Evolutionary conservation across 2,329 filamentous ascomycete genomes (phyloP).

Genomic region (Colletotrichum sp.): DNA sequence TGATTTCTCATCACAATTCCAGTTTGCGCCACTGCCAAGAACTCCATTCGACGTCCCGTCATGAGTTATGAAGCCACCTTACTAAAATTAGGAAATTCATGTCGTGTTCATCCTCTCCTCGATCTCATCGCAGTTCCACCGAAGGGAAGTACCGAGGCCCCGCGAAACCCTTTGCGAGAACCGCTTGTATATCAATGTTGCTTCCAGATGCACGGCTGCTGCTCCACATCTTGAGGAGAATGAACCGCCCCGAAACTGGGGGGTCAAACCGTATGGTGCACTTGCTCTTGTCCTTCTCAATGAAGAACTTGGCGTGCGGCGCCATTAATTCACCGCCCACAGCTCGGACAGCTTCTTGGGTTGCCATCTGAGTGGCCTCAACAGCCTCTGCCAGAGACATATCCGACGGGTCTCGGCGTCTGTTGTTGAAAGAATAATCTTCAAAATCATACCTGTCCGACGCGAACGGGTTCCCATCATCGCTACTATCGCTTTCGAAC

Average conservation of each 20-base stretch:
- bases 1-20: neutral
- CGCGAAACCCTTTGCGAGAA: conserved; percentile 83
- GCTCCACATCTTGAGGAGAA: conserved; percentile 91
- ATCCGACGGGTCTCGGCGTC: conserved; percentile 24
- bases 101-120: neutral
- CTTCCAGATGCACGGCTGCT: conserved; percentile 66
- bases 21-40: neutral
- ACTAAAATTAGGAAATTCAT: neutral
- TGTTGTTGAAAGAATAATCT: conserved; percentile 25
- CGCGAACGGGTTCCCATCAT: conserved; percentile 32
- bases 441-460: conserved; percentile 39
- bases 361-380: conserved; percentile 57
- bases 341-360: conserved; percentile 61
- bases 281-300: conserved; percentile 81
- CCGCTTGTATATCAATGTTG: conserved; percentile 90
- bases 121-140: conserved; percentile 59
- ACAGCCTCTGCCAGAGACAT: conserved; percentile 42
- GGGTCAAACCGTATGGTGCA: conserved; percentile 88
- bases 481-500: conserved; percentile 56
- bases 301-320: conserved; percentile 83
- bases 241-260: conserved; percentile 80
- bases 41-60: neutral
- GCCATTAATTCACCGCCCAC: conserved; percentile 67
- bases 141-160: conserved; percentile 86
- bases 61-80: neutral